These are phyloP conservation scores for Tylopilus sp. DNA, from an alignment of 768 basidiomycete genomes.

Conservation along the genomic window DNA sequence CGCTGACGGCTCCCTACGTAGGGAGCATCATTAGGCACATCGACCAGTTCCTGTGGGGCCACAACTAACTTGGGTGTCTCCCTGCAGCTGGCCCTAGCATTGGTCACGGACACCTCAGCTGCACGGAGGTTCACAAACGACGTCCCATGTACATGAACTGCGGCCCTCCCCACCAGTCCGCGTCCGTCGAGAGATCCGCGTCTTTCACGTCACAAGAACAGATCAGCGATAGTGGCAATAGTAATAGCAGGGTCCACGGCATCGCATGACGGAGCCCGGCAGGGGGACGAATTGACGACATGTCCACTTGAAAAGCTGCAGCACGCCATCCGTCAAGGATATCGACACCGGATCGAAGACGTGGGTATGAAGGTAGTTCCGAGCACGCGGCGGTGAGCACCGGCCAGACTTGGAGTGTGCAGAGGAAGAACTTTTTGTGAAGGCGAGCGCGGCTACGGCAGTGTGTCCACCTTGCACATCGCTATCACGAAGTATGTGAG, in stretches of 20 bases:
- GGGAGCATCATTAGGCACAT: too few species aligned
- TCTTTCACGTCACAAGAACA: slow-evolving; percentile 49
- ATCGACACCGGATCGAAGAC: background rate
- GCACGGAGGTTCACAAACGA: too few species aligned
- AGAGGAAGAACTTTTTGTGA: slow-evolving; percentile 18
- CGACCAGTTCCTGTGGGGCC: too few species aligned
- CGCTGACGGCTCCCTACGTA: too few species aligned
- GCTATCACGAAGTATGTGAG: too few species aligned
- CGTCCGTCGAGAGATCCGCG: slow-evolving; percentile 23
- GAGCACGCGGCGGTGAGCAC: slow-evolving; percentile 8
- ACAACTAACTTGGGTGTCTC: too few species aligned
- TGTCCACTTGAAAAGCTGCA: slow-evolving; percentile 51
- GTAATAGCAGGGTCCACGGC: slow-evolving; percentile 49
- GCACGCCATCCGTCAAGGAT: slow-evolving; percentile 10
- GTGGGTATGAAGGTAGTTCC: slow-evolving; percentile 13
- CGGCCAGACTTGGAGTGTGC: slow-evolving; percentile 21
- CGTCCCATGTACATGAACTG: slow-evolving; percentile 3
- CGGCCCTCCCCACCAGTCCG: background rate
- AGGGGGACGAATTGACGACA: too few species aligned
- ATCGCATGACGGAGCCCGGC: too few species aligned
- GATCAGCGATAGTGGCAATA: slow-evolving; percentile 47
- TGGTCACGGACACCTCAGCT: slow-evolving; percentile 33
- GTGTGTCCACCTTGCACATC: too few species aligned
- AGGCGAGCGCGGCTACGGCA: slow-evolving; percentile 12
- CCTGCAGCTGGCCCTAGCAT: too few species aligned